These are phyloP conservation scores for Rhodotorula sphaerocarpa DNA, from an alignment of 768 basidiomycete genomes.

Conservation along the genomic window DNA sequence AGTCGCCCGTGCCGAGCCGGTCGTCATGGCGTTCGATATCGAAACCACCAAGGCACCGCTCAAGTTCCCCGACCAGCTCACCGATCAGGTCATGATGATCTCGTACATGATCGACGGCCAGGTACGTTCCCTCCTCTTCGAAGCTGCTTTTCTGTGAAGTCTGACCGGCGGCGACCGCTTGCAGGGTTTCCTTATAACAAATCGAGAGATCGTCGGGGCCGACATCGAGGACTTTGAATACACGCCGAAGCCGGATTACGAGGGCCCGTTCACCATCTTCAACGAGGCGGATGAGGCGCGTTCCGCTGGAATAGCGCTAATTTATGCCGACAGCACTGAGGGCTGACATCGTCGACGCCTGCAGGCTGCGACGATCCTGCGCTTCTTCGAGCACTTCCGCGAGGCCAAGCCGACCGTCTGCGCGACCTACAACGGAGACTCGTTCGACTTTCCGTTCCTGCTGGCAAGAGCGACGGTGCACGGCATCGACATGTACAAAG, in stretches of 20 bases:
- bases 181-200: slow-evolving; percentile 86
- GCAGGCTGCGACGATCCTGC: slow-evolving; percentile 70
- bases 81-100: slow-evolving; percentile 99
- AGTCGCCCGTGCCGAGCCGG: slow-evolving; percentile 96
- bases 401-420: slow-evolving; percentile 92
- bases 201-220: slow-evolving; percentile 91
- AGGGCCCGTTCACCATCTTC: slow-evolving; percentile 90
- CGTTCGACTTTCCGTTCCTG: slow-evolving; percentile 98
- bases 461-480: slow-evolving; percentile 72
- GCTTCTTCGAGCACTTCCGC: slow-evolving; percentile 89
- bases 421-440: slow-evolving; percentile 97
- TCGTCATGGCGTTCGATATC: slow-evolving; percentile 98
- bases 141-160: too few relatives aligned
- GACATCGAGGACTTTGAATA: slow-evolving; percentile 99
- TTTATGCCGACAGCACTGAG: not conserved
- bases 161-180: too few relatives aligned
- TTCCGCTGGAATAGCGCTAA: too few relatives aligned
- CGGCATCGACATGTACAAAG: slow-evolving; percentile 91
- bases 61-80: slow-evolving; percentile 90
- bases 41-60: slow-evolving; percentile 99
- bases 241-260: slow-evolving; percentile 94
- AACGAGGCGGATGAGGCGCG: slow-evolving; percentile 74
- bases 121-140: slow-evolving; percentile 4
- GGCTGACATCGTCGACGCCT: fast-evolving
- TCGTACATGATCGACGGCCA: slow-evolving; percentile 99